These are phyloP conservation scores for Pleurotus ostreatus DNA, from an alignment of 768 basidiomycete genomes.

Conservation along the genomic window DNA sequence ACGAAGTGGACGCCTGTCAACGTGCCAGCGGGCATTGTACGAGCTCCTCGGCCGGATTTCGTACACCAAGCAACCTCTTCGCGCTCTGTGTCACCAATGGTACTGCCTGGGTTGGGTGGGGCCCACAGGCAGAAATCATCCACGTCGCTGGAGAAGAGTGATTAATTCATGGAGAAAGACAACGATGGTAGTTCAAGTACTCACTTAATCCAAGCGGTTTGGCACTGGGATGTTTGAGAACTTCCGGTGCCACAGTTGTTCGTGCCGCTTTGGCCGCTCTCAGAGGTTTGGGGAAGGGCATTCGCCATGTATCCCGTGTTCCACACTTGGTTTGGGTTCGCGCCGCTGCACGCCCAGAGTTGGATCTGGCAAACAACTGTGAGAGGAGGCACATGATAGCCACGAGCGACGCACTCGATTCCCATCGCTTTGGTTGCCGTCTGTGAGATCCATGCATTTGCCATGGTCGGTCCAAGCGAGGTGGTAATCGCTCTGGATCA, in stretches of 20 bases:
- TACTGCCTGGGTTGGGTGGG: conserved; percentile 8
- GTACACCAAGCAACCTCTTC: conserved; percentile 11
- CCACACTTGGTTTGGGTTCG: conserved; percentile 41
- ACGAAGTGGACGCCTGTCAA: conserved; percentile 31
- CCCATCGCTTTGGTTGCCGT: conserved; percentile 20
- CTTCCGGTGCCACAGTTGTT: conserved; percentile 9
- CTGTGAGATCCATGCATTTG: conserved; percentile 25
- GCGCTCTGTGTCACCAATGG: conserved; percentile 11
- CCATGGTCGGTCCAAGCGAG: conserved; percentile 29
- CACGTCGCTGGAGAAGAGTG: not conserved
- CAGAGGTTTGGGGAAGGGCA: conserved; percentile 9
- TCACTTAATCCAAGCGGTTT: conserved; percentile 13
- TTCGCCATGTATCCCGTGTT: conserved; percentile 10
- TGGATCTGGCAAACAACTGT: conserved; percentile 30
- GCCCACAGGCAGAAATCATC: conserved; percentile 13
- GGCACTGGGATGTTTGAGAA: conserved; percentile 10
- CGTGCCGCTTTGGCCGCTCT: conserved; percentile 11
- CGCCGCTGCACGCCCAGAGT: conserved; percentile 38
- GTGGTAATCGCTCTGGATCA: conserved; percentile 15
- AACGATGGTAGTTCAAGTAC: not conserved
- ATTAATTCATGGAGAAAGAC: not conserved
- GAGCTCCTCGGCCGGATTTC: conserved; percentile 30
- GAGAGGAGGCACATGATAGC: not conserved
- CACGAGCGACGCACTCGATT: conserved; percentile 17
- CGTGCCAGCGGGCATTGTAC: conserved; percentile 41